Percentiles rank a stretch among this genome's conserved stretches.
Evolutionary conservation across 441 rosid species (phyloP).

Genomic region (Isatis lusitanica): DNA sequence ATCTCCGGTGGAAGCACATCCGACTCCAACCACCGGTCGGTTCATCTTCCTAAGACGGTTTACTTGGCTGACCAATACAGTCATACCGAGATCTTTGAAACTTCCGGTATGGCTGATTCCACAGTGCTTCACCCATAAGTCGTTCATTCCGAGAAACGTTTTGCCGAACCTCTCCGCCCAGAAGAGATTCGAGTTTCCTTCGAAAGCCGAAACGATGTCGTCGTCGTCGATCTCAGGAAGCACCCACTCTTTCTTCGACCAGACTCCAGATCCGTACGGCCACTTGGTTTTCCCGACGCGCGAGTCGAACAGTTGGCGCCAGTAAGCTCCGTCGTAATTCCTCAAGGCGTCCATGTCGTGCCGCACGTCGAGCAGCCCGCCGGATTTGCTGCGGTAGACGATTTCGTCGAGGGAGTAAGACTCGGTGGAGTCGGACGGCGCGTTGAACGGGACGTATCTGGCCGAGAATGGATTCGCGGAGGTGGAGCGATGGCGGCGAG

Average conservation of each 20-base stretch:
- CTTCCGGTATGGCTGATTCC: conserved; percentile 62
- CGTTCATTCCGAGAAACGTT: conserved; percentile 50
- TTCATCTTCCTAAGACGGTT: conserved; percentile 54
- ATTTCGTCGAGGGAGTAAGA: conserved; percentile 60
- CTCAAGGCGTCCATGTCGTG: conserved; percentile 53
- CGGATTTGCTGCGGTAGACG: conserved; percentile 55
- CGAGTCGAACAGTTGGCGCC: conserved; percentile 57
- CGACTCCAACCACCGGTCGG: conserved; percentile 52
- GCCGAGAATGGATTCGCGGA: conserved; percentile 16
- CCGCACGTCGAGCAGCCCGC: conserved; percentile 55
- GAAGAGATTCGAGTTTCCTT: conserved; percentile 64
- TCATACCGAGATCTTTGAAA: conserved; percentile 65
- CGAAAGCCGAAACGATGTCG: conserved; percentile 62
- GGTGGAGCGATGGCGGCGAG: conserved; percentile 15
- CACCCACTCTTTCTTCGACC: conserved; percentile 73
- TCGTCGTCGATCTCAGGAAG: conserved; percentile 57
- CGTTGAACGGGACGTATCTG: conserved; percentile 49
- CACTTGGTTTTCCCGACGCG: conserved; percentile 61
- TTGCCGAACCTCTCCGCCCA: conserved; percentile 67
- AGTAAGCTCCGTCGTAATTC: conserved; percentile 48
- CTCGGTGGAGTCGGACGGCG: conserved; percentile 39
- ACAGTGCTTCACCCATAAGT: conserved; percentile 69
- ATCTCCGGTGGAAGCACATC: conserved; percentile 66
- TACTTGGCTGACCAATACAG: conserved; percentile 61
- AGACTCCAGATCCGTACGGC: conserved; percentile 68